Evolutionary conservation across 257 asterid genomes (phyloP).

Genomic region (Nicotiana attenuata): DNA sequence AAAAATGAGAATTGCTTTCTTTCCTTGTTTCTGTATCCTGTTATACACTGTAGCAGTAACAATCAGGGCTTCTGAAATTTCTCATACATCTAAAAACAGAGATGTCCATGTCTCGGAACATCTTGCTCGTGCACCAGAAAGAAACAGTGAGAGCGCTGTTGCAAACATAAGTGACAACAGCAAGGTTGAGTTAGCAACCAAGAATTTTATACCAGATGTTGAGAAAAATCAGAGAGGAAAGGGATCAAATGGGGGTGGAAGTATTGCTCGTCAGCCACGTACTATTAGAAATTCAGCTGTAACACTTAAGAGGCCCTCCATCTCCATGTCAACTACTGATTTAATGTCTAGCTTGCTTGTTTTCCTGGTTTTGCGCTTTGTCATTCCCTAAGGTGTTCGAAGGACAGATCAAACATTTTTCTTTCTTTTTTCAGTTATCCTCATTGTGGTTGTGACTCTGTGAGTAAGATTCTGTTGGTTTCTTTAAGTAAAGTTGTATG

Average conservation of each 20-base stretch:
- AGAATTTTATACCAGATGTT: constrained; percentile 5
- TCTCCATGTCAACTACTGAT: constrained; percentile 6
- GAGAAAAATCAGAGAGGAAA: constrained; percentile 30
- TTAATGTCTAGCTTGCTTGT: constrained; percentile 22
- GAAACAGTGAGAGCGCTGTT: constrained; percentile 20
- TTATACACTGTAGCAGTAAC: constrained; percentile 13
- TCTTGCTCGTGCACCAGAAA: not conserved
- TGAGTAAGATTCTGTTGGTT: not conserved
- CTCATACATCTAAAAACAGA: constrained; percentile 8
- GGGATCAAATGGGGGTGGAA: constrained; percentile 45
- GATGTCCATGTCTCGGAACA: constrained; percentile 14
- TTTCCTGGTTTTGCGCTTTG: constrained; percentile 13
- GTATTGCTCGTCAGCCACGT: constrained; percentile 31
- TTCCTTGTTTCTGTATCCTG: constrained; percentile 26
- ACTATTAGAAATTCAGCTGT: constrained; percentile 14
- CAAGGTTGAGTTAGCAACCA: constrained; percentile 8
- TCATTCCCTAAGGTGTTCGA: constrained; percentile 3
- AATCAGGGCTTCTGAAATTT: constrained; percentile 22
- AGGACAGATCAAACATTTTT: not conserved
- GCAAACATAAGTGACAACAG: not conserved
- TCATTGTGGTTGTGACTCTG: not conserved
- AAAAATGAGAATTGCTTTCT: constrained; percentile 20
- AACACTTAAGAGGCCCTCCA: not conserved
- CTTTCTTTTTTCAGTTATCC: not conserved
- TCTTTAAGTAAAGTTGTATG: not conserved